A percentile compares a stretch with the other conserved stretches of the same genome.
These are phyloP conservation scores for Rhodotorula sp. DNA, from an alignment of 1,284 basidiomycete species.

Conservation along the genomic window DNA sequence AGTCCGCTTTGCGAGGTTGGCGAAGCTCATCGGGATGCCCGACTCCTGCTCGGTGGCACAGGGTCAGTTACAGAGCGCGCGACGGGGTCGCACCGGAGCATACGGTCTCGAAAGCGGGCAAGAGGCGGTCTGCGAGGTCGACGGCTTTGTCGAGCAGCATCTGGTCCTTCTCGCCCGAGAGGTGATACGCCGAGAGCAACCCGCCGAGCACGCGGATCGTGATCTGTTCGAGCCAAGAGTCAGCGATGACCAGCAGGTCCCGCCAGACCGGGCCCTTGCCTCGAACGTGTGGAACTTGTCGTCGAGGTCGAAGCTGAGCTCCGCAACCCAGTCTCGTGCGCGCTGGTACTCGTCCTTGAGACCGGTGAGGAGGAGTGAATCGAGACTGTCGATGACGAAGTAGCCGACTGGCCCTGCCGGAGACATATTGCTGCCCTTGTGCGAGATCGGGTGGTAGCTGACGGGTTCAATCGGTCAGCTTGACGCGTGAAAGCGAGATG, in stretches of 20 bases:
- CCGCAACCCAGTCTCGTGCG: constrained; percentile 75
- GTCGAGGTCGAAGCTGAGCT: constrained; percentile 74
- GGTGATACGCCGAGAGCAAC: constrained; percentile 77
- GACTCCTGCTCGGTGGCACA: constrained; percentile 52
- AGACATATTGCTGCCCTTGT: constrained; percentile 69
- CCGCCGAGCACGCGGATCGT: constrained; percentile 78
- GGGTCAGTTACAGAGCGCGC: neutral
- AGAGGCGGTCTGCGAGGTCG: constrained; percentile 79
- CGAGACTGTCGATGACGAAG: constrained; percentile 55
- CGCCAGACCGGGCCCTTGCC: constrained; percentile 55
- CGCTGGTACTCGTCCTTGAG: constrained; percentile 74
- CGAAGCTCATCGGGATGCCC: constrained; percentile 75
- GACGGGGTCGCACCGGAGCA: neutral
- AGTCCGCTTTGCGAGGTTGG: constrained; percentile 69
- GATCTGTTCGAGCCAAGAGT: constrained; percentile 23
- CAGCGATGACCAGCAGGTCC: too few relatives aligned
- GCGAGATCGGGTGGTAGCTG: constrained; percentile 72
- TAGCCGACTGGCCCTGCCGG: constrained; percentile 70
- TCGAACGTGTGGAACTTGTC: constrained; percentile 88
- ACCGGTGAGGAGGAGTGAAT: constrained; percentile 84
- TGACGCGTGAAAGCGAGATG: neutral
- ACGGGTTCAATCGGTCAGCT: constrained; percentile 4
- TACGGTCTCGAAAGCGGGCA: constrained; percentile 76
- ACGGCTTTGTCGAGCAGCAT: constrained; percentile 73
- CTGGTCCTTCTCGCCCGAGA: constrained; percentile 57